phyloP scores from a whole-genome alignment of 2,329 filamentous ascomycete species.

The Drechslerella dactyloides region DNA sequence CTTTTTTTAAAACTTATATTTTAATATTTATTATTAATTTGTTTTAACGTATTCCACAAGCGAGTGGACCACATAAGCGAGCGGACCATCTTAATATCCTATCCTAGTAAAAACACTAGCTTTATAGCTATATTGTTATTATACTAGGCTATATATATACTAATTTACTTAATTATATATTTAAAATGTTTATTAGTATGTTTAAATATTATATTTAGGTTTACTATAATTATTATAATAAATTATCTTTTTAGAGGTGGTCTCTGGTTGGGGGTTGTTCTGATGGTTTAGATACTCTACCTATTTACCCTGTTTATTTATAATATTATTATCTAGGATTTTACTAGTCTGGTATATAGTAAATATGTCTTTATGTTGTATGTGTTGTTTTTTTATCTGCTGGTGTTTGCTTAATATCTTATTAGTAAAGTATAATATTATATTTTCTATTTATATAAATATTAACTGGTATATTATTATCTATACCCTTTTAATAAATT shows the following conservation, averaged over 20 bases:
- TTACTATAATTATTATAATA: too few relatives aligned
- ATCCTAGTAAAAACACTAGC: not conserved
- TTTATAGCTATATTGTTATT: not conserved
- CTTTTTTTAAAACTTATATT: not conserved
- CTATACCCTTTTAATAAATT: constrained; percentile 1
- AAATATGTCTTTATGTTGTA: too few relatives aligned
- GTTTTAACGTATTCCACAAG: not conserved
- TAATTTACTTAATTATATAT: too few relatives aligned
- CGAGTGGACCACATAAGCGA: too few relatives aligned
- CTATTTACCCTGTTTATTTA: not conserved
- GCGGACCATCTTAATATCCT: not conserved
- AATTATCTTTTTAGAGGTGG: too few relatives aligned
- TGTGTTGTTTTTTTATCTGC: too few relatives aligned
- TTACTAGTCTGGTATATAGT: too few relatives aligned
- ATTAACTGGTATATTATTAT: constrained; percentile 2
- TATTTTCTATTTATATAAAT: not conserved
- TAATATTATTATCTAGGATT: not conserved
- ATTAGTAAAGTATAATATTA: constrained; percentile 1
- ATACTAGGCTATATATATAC: too few relatives aligned
- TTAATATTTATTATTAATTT: not conserved
- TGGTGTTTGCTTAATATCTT: too few relatives aligned
- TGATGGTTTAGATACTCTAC: not conserved
- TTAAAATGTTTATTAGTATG: too few relatives aligned
- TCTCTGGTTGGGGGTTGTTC: not conserved
- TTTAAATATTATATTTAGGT: too few relatives aligned